These are phyloP conservation scores for Clathrus columnatus DNA, from an alignment of 768 basidiomycete species.

Conservation along the genomic window DNA sequence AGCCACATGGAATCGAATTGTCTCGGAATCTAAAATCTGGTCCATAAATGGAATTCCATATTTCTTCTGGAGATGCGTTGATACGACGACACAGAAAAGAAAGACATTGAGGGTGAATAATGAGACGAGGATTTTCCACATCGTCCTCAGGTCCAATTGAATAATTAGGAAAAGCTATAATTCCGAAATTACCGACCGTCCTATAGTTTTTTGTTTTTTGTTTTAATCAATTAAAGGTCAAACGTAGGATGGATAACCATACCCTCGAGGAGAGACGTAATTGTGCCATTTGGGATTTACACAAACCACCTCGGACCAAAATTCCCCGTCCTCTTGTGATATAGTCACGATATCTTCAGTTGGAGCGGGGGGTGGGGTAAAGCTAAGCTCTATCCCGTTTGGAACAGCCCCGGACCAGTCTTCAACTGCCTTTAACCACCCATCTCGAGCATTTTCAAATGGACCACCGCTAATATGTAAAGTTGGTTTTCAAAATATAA, in stretches of 20 bases:
- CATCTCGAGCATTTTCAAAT: neutral
- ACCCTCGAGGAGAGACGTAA: constrained; percentile 14
- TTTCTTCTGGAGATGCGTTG: constrained; percentile 3
- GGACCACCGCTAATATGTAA: neutral
- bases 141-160: constrained; percentile 12
- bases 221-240: no score
- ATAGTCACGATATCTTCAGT: constrained; percentile 1
- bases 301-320: constrained; percentile 13
- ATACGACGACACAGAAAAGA: constrained; percentile 12
- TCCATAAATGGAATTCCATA: constrained; percentile 13
- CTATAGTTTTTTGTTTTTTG: neutral
- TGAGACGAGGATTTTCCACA: neutral
- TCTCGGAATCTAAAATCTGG: constrained; percentile 7
- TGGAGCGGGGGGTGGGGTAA: neutral
- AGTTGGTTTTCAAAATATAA: no score
- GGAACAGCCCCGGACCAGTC: no score
- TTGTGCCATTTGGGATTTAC: constrained; percentile 11
- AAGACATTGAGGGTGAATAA: constrained; percentile 13
- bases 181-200: neutral
- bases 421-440: neutral
- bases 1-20: neutral
- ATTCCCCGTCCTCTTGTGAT: constrained; percentile 10
- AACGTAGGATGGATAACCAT: neutral
- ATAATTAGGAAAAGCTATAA: constrained; percentile 4
- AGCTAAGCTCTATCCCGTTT: neutral